A percentile compares a stretch with the other conserved stretches of the same genome.
Conservation (phyloP, 139 green algal species). For the Tetradesmus lagerheimii region DNA sequence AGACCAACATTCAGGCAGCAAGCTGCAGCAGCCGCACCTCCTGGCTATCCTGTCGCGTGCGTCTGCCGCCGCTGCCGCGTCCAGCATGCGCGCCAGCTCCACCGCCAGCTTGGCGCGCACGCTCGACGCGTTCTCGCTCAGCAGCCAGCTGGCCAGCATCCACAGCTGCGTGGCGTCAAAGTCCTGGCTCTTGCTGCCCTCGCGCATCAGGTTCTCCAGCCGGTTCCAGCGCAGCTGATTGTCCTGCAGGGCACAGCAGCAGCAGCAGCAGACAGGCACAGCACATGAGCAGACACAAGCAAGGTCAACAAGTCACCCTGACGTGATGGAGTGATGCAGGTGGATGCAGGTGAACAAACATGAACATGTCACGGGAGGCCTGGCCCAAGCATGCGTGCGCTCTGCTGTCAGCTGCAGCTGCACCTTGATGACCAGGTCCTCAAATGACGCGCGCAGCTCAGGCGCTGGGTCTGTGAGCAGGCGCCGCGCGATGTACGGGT, state of each 20-base stretch:
- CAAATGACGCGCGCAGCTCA: slow-evolving; percentile 80
- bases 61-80: slow-evolving; percentile 69
- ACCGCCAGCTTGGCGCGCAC: slow-evolving; percentile 58
- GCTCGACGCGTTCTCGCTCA: slow-evolving; percentile 47
- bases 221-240: slow-evolving; percentile 81
- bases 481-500: slow-evolving; percentile 96
- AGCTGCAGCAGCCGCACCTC: neutral
- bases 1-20: neutral
- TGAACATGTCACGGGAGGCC: too few relatives aligned
- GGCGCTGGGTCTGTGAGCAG: slow-evolving; percentile 95
- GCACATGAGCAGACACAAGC: neutral
- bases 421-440: slow-evolving; percentile 86
- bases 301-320: too few relatives aligned
- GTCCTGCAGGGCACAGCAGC: slow-evolving; percentile 52
- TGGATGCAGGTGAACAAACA: too few relatives aligned
- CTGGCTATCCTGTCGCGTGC: slow-evolving; percentile 49
- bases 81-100: slow-evolving; percentile 83
- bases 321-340: too few relatives aligned
- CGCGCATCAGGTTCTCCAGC: slow-evolving; percentile 89
- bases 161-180: slow-evolving; percentile 90
- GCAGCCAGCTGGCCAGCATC: slow-evolving; percentile 87
- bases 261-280: slow-evolving; percentile 1
- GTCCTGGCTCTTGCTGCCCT: slow-evolving; percentile 82
- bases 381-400: neutral
- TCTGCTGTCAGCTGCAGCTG: neutral